Percentiles rank a stretch among this genome's conserved stretches.
Conservation (phyloP, 2,329 filamentous ascomycete species). For the Epichloe typhina region DNA sequence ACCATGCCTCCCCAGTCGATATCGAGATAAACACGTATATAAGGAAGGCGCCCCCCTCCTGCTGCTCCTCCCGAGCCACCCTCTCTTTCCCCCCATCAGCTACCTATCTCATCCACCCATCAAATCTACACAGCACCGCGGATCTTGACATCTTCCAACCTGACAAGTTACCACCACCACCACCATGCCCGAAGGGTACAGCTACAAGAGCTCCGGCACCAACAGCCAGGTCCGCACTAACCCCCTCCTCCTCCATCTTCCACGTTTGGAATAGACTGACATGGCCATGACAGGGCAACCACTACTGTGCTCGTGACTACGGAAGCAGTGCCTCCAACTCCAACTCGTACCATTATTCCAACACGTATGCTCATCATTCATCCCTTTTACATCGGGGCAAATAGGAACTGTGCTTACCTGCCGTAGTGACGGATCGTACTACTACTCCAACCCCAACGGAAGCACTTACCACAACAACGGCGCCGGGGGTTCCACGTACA, state of each 20-base stretch:
- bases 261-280: neutral
- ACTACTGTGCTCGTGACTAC: slow-evolving; percentile 54
- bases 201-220: slow-evolving; percentile 40
- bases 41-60: too few relatives aligned
- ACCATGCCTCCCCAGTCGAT: too few relatives aligned
- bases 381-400: too few relatives aligned
- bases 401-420: neutral
- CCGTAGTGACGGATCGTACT: slow-evolving; percentile 51
- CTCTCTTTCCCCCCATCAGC: neutral
- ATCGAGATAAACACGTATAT: too few relatives aligned
- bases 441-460: slow-evolving; percentile 57
- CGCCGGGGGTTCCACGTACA: slow-evolving; percentile 48
- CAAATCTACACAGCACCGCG: too few relatives aligned
- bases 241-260: neutral
- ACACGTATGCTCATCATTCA: slow-evolving; percentile 26
- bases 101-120: neutral
- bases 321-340: slow-evolving; percentile 39
- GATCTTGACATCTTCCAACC: neutral
- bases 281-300: slow-evolving; percentile 42
- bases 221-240: slow-evolving; percentile 42
- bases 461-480: slow-evolving; percentile 57
- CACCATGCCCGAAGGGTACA: slow-evolving; percentile 18
- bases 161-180: neutral
- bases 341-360: slow-evolving; percentile 57
- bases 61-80: too few relatives aligned